These are phyloP conservation scores for Marchantia paleacea DNA, from an alignment of 225 moss, liverwort and hornwort species.

Conservation along the genomic window DNA sequence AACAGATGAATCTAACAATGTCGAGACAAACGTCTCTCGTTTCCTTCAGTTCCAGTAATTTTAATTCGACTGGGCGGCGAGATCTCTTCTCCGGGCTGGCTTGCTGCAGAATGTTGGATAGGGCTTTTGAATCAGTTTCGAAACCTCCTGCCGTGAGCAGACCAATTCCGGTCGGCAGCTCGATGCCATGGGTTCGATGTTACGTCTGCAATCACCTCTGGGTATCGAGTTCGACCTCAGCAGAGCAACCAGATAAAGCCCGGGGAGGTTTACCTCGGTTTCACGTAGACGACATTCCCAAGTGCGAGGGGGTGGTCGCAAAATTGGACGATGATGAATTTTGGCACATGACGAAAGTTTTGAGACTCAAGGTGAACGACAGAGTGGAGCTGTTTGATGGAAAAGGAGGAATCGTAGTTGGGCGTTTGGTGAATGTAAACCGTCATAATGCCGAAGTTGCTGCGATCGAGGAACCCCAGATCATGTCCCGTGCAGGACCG, in stretches of 20 bases:
- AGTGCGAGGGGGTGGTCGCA: slow-evolving; percentile 60
- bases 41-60: not conserved
- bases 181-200: not conserved
- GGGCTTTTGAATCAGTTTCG: not conserved
- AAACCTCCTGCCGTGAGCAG: not conserved
- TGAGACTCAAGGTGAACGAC: slow-evolving; percentile 76
- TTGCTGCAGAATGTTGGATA: not conserved
- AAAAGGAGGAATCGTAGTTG: slow-evolving; percentile 63
- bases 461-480: slow-evolving; percentile 43
- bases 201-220: not conserved
- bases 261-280: slow-evolving; percentile 83
- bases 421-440: slow-evolving; percentile 49
- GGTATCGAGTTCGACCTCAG: slow-evolving; percentile 20
- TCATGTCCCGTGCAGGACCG: slow-evolving; percentile 50
- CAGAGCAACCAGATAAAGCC: slow-evolving; percentile 50
- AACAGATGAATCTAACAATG: not conserved
- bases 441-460: slow-evolving; percentile 65
- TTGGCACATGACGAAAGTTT: slow-evolving; percentile 88
- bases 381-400: slow-evolving; percentile 96
- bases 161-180: not conserved
- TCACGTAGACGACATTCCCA: slow-evolving; percentile 61
- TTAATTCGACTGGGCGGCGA: not conserved
- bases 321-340: slow-evolving; percentile 86
- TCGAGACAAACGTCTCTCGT: not conserved
- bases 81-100: not conserved